A percentile compares a stretch with the other conserved stretches of the same genome.
These are phyloP conservation scores for Pseudozyma thailandica DNA, from an alignment of 1,284 basidiomycete species.

Conservation along the genomic window DNA sequence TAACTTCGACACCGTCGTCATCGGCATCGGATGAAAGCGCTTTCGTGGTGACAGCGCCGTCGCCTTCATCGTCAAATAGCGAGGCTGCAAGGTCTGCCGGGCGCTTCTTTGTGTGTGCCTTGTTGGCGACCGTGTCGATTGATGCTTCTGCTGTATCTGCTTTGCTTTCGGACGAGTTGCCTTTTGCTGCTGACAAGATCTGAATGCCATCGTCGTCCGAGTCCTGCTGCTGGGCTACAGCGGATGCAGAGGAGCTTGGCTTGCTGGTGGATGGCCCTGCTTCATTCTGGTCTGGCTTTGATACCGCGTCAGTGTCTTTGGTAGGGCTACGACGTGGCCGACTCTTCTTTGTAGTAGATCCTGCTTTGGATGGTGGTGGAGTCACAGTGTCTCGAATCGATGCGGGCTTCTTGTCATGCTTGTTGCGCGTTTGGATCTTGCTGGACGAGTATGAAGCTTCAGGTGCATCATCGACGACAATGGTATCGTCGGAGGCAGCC, in stretches of 20 bases:
- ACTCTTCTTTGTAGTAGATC: slow-evolving; percentile 12
- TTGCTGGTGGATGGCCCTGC: neutral
- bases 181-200: neutral
- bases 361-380: slow-evolving; percentile 12
- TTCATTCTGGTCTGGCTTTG: neutral
- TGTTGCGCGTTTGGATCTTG: slow-evolving; percentile 2
- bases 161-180: slow-evolving; percentile 2
- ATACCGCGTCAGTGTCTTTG: slow-evolving; percentile 11
- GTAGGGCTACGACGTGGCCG: slow-evolving; percentile 18
- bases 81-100: slow-evolving; percentile 17
- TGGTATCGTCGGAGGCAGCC: slow-evolving; percentile 6
- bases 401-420: slow-evolving; percentile 13
- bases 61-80: slow-evolving; percentile 24
- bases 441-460: slow-evolving; percentile 6
- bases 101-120: neutral
- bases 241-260: neutral
- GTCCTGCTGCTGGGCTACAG: neutral
- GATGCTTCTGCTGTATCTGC: neutral
- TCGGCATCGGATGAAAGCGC: neutral
- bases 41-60: too few relatives aligned
- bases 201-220: neutral
- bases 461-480: slow-evolving; percentile 5
- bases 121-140: neutral
- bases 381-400: slow-evolving; percentile 9
- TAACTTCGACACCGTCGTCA: neutral